Percentiles rank a stretch among this genome's conserved stretches.
These are phyloP conservation scores for Hansenula lynferdii DNA, from an alignment of 1,139 yeast species.

Conservation along the genomic window DNA sequence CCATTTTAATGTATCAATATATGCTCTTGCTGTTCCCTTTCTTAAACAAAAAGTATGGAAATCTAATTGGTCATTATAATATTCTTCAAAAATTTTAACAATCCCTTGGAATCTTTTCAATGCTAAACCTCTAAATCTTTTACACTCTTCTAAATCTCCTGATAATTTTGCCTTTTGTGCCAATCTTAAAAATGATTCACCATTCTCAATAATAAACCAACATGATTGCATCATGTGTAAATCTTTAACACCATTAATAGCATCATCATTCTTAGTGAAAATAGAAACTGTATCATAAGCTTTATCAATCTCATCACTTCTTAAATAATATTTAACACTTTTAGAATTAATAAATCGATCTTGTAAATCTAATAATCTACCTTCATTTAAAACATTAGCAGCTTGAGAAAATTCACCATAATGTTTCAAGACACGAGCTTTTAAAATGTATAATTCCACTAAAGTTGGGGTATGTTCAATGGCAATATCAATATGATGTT, in stretches of 20 bases:
- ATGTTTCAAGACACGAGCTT: slow-evolving; percentile 79
- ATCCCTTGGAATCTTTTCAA: slow-evolving; percentile 74
- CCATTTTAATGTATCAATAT: slow-evolving; percentile 74
- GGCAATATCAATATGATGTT: slow-evolving; percentile 55
- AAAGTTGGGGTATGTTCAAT: slow-evolving; percentile 73
- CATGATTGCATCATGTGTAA: slow-evolving; percentile 87
- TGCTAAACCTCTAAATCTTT: slow-evolving; percentile 61
- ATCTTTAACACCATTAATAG: slow-evolving; percentile 80
- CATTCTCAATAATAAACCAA: slow-evolving; percentile 85
- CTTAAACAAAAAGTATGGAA: slow-evolving; percentile 92
- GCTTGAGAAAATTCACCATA: slow-evolving; percentile 59
- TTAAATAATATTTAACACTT: slow-evolving; percentile 73
- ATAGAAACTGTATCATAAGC: slow-evolving; percentile 73
- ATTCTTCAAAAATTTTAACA: slow-evolving; percentile 62
- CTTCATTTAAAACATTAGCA: slow-evolving; percentile 59
- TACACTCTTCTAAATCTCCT: slow-evolving; percentile 27
- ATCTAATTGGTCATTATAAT: slow-evolving; percentile 82
- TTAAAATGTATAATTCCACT: slow-evolving; percentile 75
- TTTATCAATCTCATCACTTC: slow-evolving; percentile 74
- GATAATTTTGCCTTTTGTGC: slow-evolving; percentile 27
- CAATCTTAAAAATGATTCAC: slow-evolving; percentile 65
- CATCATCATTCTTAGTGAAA: slow-evolving; percentile 79
- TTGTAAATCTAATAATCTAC: slow-evolving; percentile 75
- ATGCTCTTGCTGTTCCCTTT: slow-evolving; percentile 86
- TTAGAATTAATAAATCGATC: slow-evolving; percentile 91